Evolutionary conservation across 306 rosid species (phyloP).

Genomic region (apple (Malus domestica)): DNA sequence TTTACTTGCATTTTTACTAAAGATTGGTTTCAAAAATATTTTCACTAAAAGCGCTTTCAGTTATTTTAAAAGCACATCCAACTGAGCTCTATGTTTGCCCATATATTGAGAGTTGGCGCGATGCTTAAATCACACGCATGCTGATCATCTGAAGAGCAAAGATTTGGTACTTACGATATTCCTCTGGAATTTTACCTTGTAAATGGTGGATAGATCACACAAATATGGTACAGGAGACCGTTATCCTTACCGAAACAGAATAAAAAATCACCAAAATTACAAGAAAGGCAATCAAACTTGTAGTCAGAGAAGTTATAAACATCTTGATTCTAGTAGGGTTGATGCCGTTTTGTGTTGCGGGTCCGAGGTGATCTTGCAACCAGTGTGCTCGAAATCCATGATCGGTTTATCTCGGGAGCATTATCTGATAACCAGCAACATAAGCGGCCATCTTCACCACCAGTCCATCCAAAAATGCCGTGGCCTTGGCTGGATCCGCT

Average conservation of each 20-base stretch:
- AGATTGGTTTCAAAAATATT: too few species aligned
- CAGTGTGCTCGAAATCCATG: conserved; percentile 72
- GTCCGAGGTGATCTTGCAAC: conserved; percentile 39
- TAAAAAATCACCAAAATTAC: background rate
- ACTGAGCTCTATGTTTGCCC: conserved; percentile 40
- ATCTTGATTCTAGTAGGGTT: conserved; percentile 45
- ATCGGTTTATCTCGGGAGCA: conserved; percentile 36
- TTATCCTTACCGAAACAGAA: too few species aligned
- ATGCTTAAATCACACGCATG: conserved; percentile 58
- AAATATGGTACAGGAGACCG: background rate
- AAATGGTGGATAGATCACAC: background rate
- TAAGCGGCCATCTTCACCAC: conserved; percentile 92
- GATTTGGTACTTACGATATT: too few species aligned
- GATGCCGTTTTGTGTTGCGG: conserved; percentile 57
- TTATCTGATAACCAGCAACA: conserved; percentile 83
- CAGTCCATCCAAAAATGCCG: conserved; percentile 86
- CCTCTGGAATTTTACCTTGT: background rate
- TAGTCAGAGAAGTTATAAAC: background rate
- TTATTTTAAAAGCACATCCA: too few species aligned
- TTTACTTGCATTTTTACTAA: too few species aligned
- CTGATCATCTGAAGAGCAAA: conserved; percentile 24
- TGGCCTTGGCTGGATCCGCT: conserved; percentile 29
- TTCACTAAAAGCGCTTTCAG: too few species aligned
- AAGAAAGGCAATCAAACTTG: background rate
- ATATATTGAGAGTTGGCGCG: conserved; percentile 60